Conservation (phyloP, 2,329 filamentous ascomycete genomes). For the Ceratocystis papillata region DNA sequence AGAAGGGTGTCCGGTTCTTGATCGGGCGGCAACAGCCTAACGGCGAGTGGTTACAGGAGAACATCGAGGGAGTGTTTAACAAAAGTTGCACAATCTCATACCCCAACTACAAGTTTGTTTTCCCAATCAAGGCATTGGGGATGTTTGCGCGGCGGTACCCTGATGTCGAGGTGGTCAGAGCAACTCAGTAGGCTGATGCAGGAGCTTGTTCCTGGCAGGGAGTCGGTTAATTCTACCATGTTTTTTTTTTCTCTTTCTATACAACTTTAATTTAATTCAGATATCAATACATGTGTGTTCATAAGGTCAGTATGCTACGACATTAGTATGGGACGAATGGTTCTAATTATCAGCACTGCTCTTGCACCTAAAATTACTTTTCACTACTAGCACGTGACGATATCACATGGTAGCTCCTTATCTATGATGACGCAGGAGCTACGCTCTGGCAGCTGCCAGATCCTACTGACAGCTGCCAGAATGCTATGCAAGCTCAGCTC, state of each 20-base stretch:
- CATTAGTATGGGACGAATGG: too few species aligned
- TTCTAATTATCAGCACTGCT: too few species aligned
- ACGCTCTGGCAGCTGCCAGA: background rate
- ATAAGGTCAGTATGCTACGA: too few species aligned
- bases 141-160: conserved; percentile 71
- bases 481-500: background rate
- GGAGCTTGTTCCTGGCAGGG: too few species aligned
- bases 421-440: background rate
- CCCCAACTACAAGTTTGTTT: conserved; percentile 97
- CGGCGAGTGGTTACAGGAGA: conserved; percentile 90
- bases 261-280: too few species aligned
- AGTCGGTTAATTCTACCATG: too few species aligned
- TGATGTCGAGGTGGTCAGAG: conserved; percentile 37
- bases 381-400: too few species aligned
- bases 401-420: background rate
- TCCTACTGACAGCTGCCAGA: background rate
- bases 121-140: conserved; percentile 85
- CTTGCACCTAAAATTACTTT: too few species aligned
- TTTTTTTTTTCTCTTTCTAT: too few species aligned
- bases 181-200: conserved; percentile 31
- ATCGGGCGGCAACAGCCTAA: conserved; percentile 77
- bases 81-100: conserved; percentile 99
- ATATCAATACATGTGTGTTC: too few species aligned
- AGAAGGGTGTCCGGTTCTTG: conserved; percentile 65
- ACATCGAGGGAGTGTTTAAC: conserved; percentile 97